Evolutionary conservation across 2,329 filamentous ascomycete species (phyloP), one percentile per base, ranked within the genome.

Genomic region (Clonostachys chloroleuca): DNA sequence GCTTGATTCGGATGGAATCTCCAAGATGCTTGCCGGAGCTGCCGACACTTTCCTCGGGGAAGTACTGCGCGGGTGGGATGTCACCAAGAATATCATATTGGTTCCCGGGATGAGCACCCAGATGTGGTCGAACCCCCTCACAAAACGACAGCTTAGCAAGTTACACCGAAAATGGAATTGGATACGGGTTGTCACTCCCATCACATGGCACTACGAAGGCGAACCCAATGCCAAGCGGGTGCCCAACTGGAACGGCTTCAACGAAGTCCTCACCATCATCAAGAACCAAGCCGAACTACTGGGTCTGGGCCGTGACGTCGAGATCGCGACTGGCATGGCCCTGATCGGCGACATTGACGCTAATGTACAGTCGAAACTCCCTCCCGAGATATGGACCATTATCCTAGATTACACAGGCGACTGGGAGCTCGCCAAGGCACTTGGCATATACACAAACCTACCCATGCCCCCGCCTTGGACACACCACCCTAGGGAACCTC

Each of bases 111-210:
- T 96, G 91, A 92, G 88, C 34, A 83, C 82, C 2, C 79, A 87
- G 50, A 91, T 92, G 83, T 95, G 90, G 90, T 84, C 92, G 60
- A 91, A 94, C 58, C 89, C 91, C 3, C 84, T 92, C 69, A 95
- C 89, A 14, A 89, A 88, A 69, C 87, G 90, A 58, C 91, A 96
- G 61, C 77, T 96, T 51, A 86, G 81, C 65, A 94, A 95, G 67
- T 81, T 96, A 40, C 79, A 85, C 53, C 75, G 82, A 52, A 92
- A 90, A 63, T 95, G 89, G 89, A 85, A 84, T 46, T 96, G 90
- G 89, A 81, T 96, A 45, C 80, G 86, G 51, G 83, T 94, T 40
- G 78, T 96, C 62, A 77, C 87, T 40, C 90, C 92, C 0, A 83
- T 95, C 34, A 67, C 95, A 14, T 96, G 89, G 89, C 81, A 85